Conservation (phyloP, 2,329 filamentous ascomycete species). For the Cyphellophora europaea region DNA sequence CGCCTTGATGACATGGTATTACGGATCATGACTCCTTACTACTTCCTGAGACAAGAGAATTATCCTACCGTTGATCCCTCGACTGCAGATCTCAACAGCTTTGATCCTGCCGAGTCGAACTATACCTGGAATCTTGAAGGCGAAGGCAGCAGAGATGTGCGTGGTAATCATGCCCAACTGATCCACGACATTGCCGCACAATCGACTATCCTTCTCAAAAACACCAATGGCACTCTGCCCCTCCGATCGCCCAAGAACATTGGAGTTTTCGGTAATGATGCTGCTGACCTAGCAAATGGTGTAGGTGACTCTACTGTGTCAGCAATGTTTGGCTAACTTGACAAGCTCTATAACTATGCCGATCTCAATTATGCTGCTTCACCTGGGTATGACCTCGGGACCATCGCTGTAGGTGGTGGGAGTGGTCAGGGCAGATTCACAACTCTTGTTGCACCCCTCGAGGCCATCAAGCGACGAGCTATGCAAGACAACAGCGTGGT, state of each 20-base stretch:
- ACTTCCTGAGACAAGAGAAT: constrained; percentile 32
- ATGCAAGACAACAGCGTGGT: constrained; percentile 18
- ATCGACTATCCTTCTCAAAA: constrained; percentile 47
- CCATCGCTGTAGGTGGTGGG: constrained; percentile 20
- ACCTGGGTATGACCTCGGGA: constrained; percentile 6
- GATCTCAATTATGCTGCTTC: constrained; percentile 65
- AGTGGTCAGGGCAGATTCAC: constrained; percentile 22
- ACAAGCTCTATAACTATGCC: constrained; percentile 63
- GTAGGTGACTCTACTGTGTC: no score
- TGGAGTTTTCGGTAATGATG: constrained; percentile 41
- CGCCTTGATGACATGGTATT: constrained; percentile 38
- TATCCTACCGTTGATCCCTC: constrained; percentile 17
- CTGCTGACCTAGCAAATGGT: constrained; percentile 56
- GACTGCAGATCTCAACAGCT: constrained; percentile 8
- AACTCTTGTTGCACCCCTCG: constrained; percentile 21
- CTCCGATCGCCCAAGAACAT: constrained; percentile 37
- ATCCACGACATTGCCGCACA: constrained; percentile 46
- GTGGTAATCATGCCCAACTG: constrained; percentile 27
- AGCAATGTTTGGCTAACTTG: no score
- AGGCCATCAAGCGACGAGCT: constrained; percentile 21
- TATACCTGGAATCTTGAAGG: constrained; percentile 9
- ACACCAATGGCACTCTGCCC: constrained; percentile 39
- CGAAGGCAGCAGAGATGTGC: constrained; percentile 34
- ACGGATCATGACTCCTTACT: constrained; percentile 38
- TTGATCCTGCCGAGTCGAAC: constrained; percentile 5